These are phyloP conservation scores for Moesziomyces parantarcticus DNA, from an alignment of 1,284 basidiomycete genomes.

Conservation along the genomic window DNA sequence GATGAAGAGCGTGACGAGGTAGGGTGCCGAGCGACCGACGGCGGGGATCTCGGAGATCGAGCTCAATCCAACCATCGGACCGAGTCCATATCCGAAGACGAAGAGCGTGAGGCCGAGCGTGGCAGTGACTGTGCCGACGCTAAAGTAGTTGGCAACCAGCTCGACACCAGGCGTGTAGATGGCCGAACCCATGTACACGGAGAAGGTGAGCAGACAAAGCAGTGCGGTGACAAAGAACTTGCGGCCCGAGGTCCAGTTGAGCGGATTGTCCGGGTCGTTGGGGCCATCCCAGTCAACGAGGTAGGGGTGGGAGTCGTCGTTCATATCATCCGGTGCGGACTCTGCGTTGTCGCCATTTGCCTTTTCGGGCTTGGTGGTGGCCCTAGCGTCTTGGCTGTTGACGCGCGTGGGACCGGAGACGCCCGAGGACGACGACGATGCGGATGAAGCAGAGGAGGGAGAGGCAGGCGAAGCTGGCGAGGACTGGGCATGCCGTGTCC, in stretches of 20 bases:
- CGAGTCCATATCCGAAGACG: conserved; percentile 52
- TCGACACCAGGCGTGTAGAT: conserved; percentile 74
- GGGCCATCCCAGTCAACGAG: conserved; percentile 70
- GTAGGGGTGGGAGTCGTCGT: conserved; percentile 50
- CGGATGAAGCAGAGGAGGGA: not conserved
- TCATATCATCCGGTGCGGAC: conserved; percentile 13
- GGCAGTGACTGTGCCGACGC: conserved; percentile 26
- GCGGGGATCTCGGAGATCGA: conserved; percentile 66
- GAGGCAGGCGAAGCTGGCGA: not conserved
- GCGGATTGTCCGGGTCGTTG: conserved; percentile 65
- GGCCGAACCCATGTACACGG: conserved; percentile 74
- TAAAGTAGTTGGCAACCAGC: conserved; percentile 65
- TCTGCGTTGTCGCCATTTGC: conserved; percentile 64
- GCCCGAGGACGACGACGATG: conserved; percentile 2
- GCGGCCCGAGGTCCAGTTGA: conserved; percentile 62
- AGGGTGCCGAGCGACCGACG: conserved; percentile 52
- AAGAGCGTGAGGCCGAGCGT: conserved; percentile 53
- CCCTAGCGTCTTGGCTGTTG: not conserved
- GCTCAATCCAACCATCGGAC: conserved; percentile 63
- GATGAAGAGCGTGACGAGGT: conserved; percentile 47
- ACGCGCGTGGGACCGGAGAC: conserved; percentile 13
- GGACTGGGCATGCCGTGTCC: conserved; percentile 4
- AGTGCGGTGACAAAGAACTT: conserved; percentile 62
- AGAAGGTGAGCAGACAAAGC: conserved; percentile 68
- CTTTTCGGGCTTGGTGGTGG: conserved; percentile 69